These are phyloP conservation scores for Pholiota molesta DNA, from an alignment of 768 basidiomycete genomes.

Conservation along the genomic window DNA sequence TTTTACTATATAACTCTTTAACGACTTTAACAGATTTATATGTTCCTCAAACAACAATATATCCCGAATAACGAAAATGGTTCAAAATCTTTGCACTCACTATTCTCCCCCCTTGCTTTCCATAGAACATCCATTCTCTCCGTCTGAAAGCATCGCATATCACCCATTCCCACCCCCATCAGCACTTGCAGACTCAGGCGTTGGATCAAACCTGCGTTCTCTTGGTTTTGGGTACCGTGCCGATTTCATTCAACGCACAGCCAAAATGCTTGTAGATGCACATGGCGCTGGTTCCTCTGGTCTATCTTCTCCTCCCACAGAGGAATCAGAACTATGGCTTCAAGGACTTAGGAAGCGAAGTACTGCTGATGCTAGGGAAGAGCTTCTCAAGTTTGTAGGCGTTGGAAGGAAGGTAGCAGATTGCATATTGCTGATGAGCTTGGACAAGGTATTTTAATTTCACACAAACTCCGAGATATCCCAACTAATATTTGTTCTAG, in stretches of 20 bases:
- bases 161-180: slow-evolving; percentile 88
- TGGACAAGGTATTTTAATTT: slow-evolving; percentile 69
- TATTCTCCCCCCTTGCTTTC: slow-evolving; percentile 75
- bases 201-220: slow-evolving; percentile 66
- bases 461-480: slow-evolving; percentile 2
- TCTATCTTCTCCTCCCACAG: slow-evolving; percentile 25
- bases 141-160: slow-evolving; percentile 43
- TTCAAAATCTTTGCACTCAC: slow-evolving; percentile 76
- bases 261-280: slow-evolving; percentile 70
- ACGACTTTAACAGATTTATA: slow-evolving; percentile 71
- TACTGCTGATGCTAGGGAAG: slow-evolving; percentile 67
- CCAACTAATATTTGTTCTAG: slow-evolving; percentile 38
- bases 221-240: slow-evolving; percentile 98
- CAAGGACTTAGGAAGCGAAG: slow-evolving; percentile 46
- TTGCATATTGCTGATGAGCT: slow-evolving; percentile 89
- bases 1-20: not conserved
- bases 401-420: slow-evolving; percentile 98
- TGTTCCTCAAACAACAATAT: slow-evolving; percentile 99
- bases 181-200: slow-evolving; percentile 57
- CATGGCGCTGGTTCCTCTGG: slow-evolving; percentile 35
- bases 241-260: slow-evolving; percentile 83
- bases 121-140: slow-evolving; percentile 34
- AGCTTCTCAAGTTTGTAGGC: slow-evolving; percentile 82
- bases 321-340: slow-evolving; percentile 67
- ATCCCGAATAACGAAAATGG: slow-evolving; percentile 90